Evolutionary conservation across 1,139 yeast genomes (phyloP).

Genomic region (Sugiyamaella pinicola): DNA sequence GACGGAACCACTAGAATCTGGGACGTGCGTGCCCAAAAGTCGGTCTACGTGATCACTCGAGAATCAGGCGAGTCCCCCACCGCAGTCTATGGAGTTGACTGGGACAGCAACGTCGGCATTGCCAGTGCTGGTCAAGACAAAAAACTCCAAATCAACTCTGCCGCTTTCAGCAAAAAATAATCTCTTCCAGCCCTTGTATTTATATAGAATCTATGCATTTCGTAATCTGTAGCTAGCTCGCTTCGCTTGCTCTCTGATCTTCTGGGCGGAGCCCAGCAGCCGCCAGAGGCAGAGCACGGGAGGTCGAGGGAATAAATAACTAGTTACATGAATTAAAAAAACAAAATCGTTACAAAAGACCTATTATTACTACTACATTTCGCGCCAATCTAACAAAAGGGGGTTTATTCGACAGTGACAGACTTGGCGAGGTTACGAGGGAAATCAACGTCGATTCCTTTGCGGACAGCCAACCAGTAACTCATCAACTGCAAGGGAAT

Average conservation of each 20-base stretch:
- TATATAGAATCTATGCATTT: conserved; percentile 14
- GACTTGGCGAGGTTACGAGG: conserved; percentile 98
- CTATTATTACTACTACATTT: conserved; percentile 10
- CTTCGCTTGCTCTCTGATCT: no score
- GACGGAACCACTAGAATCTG: conserved; percentile 95
- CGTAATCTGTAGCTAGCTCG: no score
- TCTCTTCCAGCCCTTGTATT: conserved; percentile 1
- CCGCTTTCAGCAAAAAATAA: conserved; percentile 17
- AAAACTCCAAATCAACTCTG: conserved; percentile 75
- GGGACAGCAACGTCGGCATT: conserved; percentile 81
- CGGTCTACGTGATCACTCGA: conserved; percentile 84
- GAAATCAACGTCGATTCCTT: conserved; percentile 97
- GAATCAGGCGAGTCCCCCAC: conserved; percentile 49
- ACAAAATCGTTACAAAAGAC: conserved; percentile 17
- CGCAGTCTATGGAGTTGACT: conserved; percentile 83
- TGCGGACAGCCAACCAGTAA: conserved; percentile 94
- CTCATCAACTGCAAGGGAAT: conserved; percentile 95
- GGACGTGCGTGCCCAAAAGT: conserved; percentile 88
- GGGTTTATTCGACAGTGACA: conserved; percentile 83
- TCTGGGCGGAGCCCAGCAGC: conserved; percentile 14
- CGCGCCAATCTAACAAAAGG: background rate
- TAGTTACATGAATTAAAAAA: conserved; percentile 13
- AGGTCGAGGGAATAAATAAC: conserved; percentile 2
- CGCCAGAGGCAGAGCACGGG: background rate
- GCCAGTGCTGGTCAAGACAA: conserved; percentile 95